Evolutionary conservation across 306 rosid species (phyloP).

Genomic region (Pterocarpus macrocarpus): DNA sequence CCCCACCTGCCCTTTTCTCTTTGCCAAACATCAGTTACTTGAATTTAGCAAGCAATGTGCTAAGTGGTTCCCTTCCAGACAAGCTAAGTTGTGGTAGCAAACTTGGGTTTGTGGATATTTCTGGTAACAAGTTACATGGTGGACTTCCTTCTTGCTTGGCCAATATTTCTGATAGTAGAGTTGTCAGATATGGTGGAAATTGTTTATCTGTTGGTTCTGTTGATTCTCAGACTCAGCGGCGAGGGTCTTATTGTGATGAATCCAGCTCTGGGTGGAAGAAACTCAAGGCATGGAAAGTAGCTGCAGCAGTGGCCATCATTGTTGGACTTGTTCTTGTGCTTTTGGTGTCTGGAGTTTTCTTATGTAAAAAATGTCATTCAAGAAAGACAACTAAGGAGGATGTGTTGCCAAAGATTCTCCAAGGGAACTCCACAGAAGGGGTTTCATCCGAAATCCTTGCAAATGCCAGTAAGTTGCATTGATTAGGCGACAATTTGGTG

Average conservation of each 20-base stretch:
- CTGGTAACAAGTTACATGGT: conserved; percentile 73
- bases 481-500: neutral
- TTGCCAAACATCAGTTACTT: conserved; percentile 70
- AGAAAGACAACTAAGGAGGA: conserved; percentile 46
- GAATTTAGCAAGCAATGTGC: conserved; percentile 68
- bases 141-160: conserved; percentile 78
- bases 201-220: conserved; percentile 62
- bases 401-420: conserved; percentile 57
- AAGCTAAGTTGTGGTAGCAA: conserved; percentile 63
- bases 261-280: conserved; percentile 44
- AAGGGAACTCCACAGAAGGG: conserved; percentile 59
- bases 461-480: conserved; percentile 73
- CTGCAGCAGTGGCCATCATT: conserved; percentile 49
- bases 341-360: conserved; percentile 54
- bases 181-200: conserved; percentile 68
- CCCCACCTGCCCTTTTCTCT: conserved; percentile 70
- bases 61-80: conserved; percentile 64
- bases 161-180: conserved; percentile 59
- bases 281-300: conserved; percentile 50
- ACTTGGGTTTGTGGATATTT: conserved; percentile 86
- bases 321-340: conserved; percentile 58
- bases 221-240: conserved; percentile 61
- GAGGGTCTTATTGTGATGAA: conserved; percentile 64
- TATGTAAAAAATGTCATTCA: conserved; percentile 50
- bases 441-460: conserved; percentile 72